These are phyloP conservation scores for Penicillium maclennaniae DNA, from an alignment of 495 filamentous ascomycete genomes.

Conservation along the genomic window DNA sequence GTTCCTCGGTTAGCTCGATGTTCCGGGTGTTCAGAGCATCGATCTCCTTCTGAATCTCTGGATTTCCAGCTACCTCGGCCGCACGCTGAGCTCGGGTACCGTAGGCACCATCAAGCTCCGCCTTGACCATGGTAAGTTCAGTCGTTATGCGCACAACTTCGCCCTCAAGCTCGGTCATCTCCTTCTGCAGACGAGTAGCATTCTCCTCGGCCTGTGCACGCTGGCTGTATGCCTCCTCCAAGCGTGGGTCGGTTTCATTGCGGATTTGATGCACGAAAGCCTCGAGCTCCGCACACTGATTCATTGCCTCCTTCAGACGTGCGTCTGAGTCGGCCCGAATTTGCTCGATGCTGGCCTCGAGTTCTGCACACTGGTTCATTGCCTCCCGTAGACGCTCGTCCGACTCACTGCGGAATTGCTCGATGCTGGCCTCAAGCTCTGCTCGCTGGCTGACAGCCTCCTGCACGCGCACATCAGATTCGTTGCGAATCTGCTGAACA, in stretches of 20 bases:
- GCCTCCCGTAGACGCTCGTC: constrained; percentile 32
- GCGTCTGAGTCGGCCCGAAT: not conserved
- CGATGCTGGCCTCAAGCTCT: constrained; percentile 33
- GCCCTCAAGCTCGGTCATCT: constrained; percentile 70
- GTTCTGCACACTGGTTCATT: constrained; percentile 21
- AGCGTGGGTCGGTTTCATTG: constrained; percentile 30
- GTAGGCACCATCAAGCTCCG: constrained; percentile 93
- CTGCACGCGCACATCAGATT: not conserved
- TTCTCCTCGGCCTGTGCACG: constrained; percentile 41
- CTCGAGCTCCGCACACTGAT: constrained; percentile 18
- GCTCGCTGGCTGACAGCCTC: no score
- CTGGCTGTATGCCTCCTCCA: constrained; percentile 23
- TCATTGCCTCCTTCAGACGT: not conserved
- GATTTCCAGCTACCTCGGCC: constrained; percentile 65
- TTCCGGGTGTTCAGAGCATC: constrained; percentile 60
- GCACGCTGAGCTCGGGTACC: constrained; percentile 74
- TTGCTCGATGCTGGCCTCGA: constrained; percentile 19
- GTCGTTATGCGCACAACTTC: constrained; percentile 85
- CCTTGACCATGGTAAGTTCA: constrained; percentile 85
- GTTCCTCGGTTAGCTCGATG: constrained; percentile 54
- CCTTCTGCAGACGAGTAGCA: constrained; percentile 52
- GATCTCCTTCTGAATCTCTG: constrained; percentile 63
- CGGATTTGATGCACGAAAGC: constrained; percentile 37
- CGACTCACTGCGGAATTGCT: constrained; percentile 35
- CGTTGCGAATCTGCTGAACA: not conserved